Base-by-base conservation (phyloP, 2,329 filamentous ascomycete species). In the Phyllosticta ampelicida region DNA sequence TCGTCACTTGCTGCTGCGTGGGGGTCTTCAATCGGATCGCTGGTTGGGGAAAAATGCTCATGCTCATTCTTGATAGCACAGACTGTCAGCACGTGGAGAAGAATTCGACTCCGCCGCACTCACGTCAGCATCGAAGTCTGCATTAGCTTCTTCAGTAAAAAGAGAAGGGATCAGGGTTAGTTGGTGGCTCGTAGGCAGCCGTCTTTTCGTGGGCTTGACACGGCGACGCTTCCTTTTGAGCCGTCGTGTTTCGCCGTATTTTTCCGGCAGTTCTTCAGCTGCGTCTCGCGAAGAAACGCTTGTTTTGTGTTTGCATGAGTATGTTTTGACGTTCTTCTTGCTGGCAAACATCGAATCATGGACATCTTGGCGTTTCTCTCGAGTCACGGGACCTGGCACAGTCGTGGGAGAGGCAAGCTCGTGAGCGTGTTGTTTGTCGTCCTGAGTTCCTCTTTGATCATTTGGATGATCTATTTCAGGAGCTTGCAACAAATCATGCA, bases 101-200 rank as follows among this genome's bases (percentile, higher is more conserved):
- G 8, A 36, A 19, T 56, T 16, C 53, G 28, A 28, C 19, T 30
- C n/a, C 44, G 30, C 50, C 53, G 29, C 50, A 60, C 58, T 56
- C 50, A 60, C 58, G 58, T 60, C 53, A 56, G 53, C 58, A 6
- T 36, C 50, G 28, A 50, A 44, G 52, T 59, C 48, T 29, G 19
- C 20, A 10, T 50, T 11, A 10, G 44, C 23, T 9, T 51, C 44
- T 58, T 55, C 21, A 59, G 21, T 51, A 23, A 59, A 20, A 10
- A 51, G 54, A 2, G 65, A 66, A 55, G 67, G 65, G 23, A 66
- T 55, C 21, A 70, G 54, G 28, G 65, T 60, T 49, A 71, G 68
- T 51, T 65, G 61, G 36, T n/a, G 36, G 55, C 65, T 62, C 49
- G 66, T 62, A 58, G 66, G 63, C 29, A 67, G 55, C 18, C 60